Evolutionary conservation across 1,284 basidiomycete species (phyloP), one percentile per base, ranked within the genome.

Genomic region (Wallemia mellicola): DNA sequence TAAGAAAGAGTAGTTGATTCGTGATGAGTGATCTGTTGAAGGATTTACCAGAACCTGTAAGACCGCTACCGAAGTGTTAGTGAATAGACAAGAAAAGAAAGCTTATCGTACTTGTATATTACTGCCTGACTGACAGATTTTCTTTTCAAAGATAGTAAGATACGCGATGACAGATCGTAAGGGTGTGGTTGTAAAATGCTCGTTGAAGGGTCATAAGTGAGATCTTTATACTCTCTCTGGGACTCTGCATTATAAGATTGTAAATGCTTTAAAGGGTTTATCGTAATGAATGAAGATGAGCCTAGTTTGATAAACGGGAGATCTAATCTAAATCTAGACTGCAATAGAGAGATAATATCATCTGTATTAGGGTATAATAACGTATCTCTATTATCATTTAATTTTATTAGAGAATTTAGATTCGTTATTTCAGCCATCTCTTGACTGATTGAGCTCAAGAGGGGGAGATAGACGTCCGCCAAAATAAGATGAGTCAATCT

Each of bases 61-160:
- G 86, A 33, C 89, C 89, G 62, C 87, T 94, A 68, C 19, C 61
- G 32, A 61, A 58, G 57, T n/a, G n/a, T n/a, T n/a, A n/a, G n/a
- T n/a, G 58, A 2, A 27, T 1, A 25, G 22, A 32, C 30, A 14
- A 54, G 24, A 48, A 27, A 2, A 26, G 19, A 26, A 24, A 27
- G n/a, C 73, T 80, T 7, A 30, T 5, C 38, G 5, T n/a, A 89
- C 87, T 74, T 83, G 64, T 91, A 74, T 32, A 92, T 68, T 32
- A 98, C 77, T 61, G 81, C 79, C 72, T 96, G 89, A 71, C 96
- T 92, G 73, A 92, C 86, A 0, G 79, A 78, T 0, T 91, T 98
- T 64, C 92, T 75, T 59, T 80, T 76, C 88, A 96, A 94, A 71
- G 96, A 88, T 69, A 89, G 95, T 72, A 94, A 95, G 14, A 86